phyloP scores from a whole-genome alignment of 1,284 basidiomycete genomes.

The Grifola frondosa region DNA sequence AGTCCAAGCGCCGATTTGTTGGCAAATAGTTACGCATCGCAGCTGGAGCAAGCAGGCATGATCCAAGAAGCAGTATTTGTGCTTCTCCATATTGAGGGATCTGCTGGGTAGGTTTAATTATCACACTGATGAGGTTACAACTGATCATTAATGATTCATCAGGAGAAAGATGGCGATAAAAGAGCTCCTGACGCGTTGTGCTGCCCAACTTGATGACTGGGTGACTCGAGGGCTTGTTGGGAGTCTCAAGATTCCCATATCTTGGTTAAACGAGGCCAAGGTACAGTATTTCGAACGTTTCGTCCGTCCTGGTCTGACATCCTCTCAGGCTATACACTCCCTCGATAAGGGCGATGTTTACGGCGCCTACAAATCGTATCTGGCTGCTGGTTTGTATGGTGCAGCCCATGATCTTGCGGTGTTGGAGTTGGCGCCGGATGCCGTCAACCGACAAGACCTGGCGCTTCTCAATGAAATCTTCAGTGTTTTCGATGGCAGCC shows the following conservation, averaged over 20 bases:
- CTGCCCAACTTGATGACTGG: slow-evolving; percentile 67
- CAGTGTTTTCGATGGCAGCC: slow-evolving; percentile 58
- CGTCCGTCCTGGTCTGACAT: slow-evolving; percentile 2
- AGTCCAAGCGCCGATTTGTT: slow-evolving; percentile 83
- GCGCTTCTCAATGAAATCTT: slow-evolving; percentile 77
- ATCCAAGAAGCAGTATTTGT: slow-evolving; percentile 90
- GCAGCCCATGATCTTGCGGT: slow-evolving; percentile 83
- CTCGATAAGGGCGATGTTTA: slow-evolving; percentile 66
- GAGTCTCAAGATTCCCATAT: slow-evolving; percentile 75
- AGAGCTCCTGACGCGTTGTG: slow-evolving; percentile 78
- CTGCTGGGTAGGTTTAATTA: slow-evolving; percentile 58
- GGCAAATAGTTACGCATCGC: slow-evolving; percentile 82
- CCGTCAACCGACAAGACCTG: slow-evolving; percentile 79
- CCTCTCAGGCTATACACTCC: slow-evolving; percentile 62
- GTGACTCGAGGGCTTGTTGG: slow-evolving; percentile 71
- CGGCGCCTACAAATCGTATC: slow-evolving; percentile 76
- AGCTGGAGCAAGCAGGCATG: slow-evolving; percentile 81
- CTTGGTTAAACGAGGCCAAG: slow-evolving; percentile 90
- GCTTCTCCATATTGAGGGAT: slow-evolving; percentile 83
- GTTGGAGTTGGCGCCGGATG: slow-evolving; percentile 86
- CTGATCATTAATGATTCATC: slow-evolving; percentile 1
- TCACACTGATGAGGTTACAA: neutral
- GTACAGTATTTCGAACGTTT: slow-evolving; percentile 38
- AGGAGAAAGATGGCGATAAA: slow-evolving; percentile 82
- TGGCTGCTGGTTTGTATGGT: slow-evolving; percentile 68